These are phyloP conservation scores for Melaleuca alternifolia DNA, from an alignment of 345 rosid genomes.

Conservation along the genomic window DNA sequence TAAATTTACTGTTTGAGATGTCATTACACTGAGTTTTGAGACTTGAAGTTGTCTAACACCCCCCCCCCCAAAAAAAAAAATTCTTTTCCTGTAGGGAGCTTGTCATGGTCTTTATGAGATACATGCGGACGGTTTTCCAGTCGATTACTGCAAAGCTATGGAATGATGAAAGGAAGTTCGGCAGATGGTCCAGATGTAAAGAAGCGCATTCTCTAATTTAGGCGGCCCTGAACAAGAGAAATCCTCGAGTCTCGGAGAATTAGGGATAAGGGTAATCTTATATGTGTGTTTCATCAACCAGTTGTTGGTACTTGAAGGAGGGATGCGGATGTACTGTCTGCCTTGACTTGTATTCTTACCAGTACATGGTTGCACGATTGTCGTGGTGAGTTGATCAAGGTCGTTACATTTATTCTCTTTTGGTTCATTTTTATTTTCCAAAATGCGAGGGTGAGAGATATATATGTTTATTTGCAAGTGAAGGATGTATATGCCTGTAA, in stretches of 20 bases:
- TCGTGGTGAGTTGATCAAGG: background rate
- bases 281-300: background rate
- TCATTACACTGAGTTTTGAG: background rate
- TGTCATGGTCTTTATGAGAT: slow-evolving; percentile 26
- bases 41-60: background rate
- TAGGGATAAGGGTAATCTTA: background rate
- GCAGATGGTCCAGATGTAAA: slow-evolving; percentile 54
- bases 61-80: background rate
- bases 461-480: background rate
- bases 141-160: slow-evolving; percentile 42
- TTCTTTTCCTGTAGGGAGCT: slow-evolving; percentile 41
- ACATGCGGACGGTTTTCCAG: slow-evolving; percentile 47
- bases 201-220: slow-evolving; percentile 50
- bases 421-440: background rate
- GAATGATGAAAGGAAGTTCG: slow-evolving; percentile 33
- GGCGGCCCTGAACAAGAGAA: slow-evolving; percentile 40
- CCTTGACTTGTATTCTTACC: background rate
- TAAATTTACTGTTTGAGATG: background rate
- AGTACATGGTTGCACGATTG: background rate
- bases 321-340: background rate
- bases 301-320: background rate
- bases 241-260: slow-evolving; percentile 5
- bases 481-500: background rate
- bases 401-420: background rate
- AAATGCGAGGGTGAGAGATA: background rate